These are phyloP conservation scores for Neophaeococcomyces mojaviensis DNA, from an alignment of 2,329 filamentous ascomycete species.

Conservation along the genomic window DNA sequence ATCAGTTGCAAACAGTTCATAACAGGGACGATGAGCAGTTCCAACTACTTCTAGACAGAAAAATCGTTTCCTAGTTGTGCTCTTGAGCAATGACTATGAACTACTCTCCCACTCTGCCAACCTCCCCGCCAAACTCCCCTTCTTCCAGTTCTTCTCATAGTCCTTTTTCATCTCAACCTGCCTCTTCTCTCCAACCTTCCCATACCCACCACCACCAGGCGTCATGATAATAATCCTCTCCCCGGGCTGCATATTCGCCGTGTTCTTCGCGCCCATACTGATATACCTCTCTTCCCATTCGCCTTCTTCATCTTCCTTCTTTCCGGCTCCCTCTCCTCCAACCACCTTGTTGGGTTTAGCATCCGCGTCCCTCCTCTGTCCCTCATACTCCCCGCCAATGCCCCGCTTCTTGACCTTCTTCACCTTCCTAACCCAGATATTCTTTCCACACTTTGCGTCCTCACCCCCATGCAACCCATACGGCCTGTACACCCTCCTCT, in stretches of 20 bases:
- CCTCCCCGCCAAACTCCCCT: constrained; percentile 48
- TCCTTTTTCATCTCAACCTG: constrained; percentile 47
- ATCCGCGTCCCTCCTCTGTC: constrained; percentile 39
- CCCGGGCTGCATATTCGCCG: constrained; percentile 51
- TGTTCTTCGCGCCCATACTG: constrained; percentile 57
- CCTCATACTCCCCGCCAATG: constrained; percentile 35
- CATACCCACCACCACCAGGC: constrained; percentile 45
- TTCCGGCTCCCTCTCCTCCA: constrained; percentile 28
- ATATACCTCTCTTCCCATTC: constrained; percentile 44
- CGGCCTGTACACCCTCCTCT: constrained; percentile 66
- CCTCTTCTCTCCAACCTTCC: constrained; percentile 46
- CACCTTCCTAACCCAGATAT: constrained; percentile 77
- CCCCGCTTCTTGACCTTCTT: constrained; percentile 38
- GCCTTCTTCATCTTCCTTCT: constrained; percentile 28
- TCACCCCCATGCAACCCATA: constrained; percentile 80
- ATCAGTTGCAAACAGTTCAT: too few relatives aligned
- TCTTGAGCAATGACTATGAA: too few relatives aligned
- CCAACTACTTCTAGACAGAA: too few relatives aligned
- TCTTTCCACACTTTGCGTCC: constrained; percentile 70
- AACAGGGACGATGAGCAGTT: too few relatives aligned
- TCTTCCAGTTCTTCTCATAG: constrained; percentile 51
- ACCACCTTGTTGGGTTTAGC: too few relatives aligned
- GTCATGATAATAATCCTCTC: constrained; percentile 51
- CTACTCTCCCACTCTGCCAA: constrained; percentile 45
- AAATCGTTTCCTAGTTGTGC: too few relatives aligned